Evolutionary conservation across 345 rosid species (phyloP), one percentile per base, ranked within the genome.

Genomic region (Brassica juncea): DNA sequence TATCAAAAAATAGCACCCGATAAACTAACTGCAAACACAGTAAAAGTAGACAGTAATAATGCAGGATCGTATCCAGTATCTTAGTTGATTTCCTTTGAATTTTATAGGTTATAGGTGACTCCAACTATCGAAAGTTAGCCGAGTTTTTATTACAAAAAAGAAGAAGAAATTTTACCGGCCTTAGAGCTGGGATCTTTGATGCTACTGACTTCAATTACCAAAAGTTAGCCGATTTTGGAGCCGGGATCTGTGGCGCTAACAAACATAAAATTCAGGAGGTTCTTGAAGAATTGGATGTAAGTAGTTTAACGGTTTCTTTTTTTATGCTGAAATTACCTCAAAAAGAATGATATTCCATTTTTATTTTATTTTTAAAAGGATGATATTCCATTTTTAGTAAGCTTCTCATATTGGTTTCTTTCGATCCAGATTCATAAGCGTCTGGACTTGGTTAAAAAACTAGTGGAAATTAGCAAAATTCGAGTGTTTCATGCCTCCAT

Each of bases 201-300:
- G 49, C 49, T 42, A 42, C 10, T 42, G 49, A 42, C 42, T 37
- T 37, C 42, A 37, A 37, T 37, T 37, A 37, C 8, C 2, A 37
- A 0, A 7, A 37, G 10, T 37, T 37, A 37, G 42, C 42, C 2
- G 42, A 37, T 37, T 37, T 37, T 37, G 42, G 42, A 37, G 42
- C 42, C 42, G 42, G 42, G 42, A 37, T 37, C 42, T 37, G 10
- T 37, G 42, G 42, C 42, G 97, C 89, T 54, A 91, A 85, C 86
- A 94, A 92, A 82, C 81, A 86, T 77, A 90, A 89, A 75, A 85
- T 87, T 77, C 94, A 92, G 83, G 77, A 79, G 78, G 94, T 91
- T 39, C 97, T 94, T 81, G 97, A 92, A 82, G 97, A 92, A 89
- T 83, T 94, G 39, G 97, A 94, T 88, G 98, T 92, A 86, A 87